phyloP scores from a whole-genome alignment of 345 rosid species.

The Murraya paniculata region DNA sequence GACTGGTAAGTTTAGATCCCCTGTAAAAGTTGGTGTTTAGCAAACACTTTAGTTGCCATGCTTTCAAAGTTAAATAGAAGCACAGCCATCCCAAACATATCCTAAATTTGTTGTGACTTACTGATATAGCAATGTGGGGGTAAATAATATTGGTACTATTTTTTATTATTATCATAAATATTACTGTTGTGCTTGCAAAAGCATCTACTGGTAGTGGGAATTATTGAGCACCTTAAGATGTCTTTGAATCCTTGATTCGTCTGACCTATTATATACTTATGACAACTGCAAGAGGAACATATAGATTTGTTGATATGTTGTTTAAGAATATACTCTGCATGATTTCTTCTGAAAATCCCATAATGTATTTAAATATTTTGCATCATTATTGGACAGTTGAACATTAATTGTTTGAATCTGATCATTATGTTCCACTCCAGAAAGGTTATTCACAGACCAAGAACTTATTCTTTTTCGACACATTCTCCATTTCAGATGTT shows the following conservation, averaged over 20 bases:
- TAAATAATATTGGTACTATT: neutral
- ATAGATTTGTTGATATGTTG: neutral
- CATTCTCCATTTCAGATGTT: conserved; percentile 48
- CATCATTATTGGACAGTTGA: neutral
- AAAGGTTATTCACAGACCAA: conserved; percentile 1
- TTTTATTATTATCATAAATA: neutral
- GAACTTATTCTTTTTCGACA: conserved; percentile 5
- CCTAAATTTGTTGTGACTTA: neutral
- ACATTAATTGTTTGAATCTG: neutral
- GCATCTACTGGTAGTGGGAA: neutral
- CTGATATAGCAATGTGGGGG: neutral
- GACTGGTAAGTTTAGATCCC: neutral
- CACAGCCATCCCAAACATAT: neutral
- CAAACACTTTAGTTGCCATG: neutral
- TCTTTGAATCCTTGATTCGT: neutral
- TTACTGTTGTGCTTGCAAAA: neutral
- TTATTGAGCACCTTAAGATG: neutral
- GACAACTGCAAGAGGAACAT: neutral
- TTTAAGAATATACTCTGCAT: neutral
- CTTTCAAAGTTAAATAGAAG: neutral
- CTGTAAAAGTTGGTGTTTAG: neutral
- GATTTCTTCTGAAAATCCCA: neutral
- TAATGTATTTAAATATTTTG: neutral
- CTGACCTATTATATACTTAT: conserved; percentile 6
- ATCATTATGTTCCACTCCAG: neutral